These are phyloP conservation scores for Sporothrix schenckii DNA, from an alignment of 2,329 filamentous ascomycete genomes.

Conservation along the genomic window DNA sequence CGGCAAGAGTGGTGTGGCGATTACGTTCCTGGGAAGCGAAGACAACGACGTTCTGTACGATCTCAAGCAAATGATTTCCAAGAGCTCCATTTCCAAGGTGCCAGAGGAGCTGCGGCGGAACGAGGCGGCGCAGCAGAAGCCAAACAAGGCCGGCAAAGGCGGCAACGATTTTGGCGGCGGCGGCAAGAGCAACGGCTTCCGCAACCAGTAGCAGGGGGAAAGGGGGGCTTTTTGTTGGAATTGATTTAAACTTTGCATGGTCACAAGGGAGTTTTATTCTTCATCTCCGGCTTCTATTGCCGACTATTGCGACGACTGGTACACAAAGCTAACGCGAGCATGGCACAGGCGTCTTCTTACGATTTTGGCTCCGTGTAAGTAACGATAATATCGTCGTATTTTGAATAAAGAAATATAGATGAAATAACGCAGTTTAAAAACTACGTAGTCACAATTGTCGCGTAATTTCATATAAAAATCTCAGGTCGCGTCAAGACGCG, in stretches of 20 bases:
- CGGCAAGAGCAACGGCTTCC: conserved; percentile 1
- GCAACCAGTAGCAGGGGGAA: neutral
- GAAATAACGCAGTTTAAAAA: neutral
- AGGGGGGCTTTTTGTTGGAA: neutral
- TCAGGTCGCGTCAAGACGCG: neutral
- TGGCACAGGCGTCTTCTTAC: conserved; percentile 8
- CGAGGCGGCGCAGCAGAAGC: conserved; percentile 86
- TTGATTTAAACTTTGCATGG: too few relatives aligned
- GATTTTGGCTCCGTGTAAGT: neutral
- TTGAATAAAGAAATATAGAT: neutral
- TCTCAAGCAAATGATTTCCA: conserved; percentile 90
- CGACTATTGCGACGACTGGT: neutral
- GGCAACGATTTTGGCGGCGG: conserved; percentile 30
- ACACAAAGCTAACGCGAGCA: conserved; percentile 14
- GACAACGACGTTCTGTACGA: conserved; percentile 92
- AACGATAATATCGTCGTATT: neutral
- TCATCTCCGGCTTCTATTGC: neutral
- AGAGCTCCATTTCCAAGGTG: conserved; percentile 83
- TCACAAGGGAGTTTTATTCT: conserved; percentile 13
- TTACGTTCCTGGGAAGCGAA: conserved; percentile 92
- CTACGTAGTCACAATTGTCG: neutral
- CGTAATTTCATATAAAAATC: neutral
- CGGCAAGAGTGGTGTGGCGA: conserved; percentile 92
- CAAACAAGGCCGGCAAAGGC: conserved; percentile 42
- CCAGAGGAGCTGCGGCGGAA: conserved; percentile 90